Conservation (phyloP, 768 basidiomycete species). For the Rhodotorula taiwanensis region DNA sequence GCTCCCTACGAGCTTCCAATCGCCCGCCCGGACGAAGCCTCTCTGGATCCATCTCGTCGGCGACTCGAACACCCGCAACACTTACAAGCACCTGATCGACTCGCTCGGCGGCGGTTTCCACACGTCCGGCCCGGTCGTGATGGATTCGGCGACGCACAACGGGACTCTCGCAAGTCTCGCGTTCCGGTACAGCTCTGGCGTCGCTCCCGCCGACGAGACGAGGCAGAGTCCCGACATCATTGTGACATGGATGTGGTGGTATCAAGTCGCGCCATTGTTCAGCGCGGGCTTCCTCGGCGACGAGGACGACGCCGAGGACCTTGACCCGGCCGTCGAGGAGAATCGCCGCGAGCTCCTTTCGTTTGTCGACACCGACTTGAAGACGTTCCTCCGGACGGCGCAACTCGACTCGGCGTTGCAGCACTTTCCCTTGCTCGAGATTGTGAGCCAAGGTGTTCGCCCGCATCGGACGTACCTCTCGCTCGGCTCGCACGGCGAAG, state of each 20-base stretch:
- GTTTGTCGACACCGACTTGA: slow-evolving; percentile 17
- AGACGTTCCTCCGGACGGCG: not conserved
- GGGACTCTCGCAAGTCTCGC: slow-evolving; percentile 20
- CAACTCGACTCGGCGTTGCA: not conserved
- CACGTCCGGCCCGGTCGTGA: slow-evolving; percentile 3
- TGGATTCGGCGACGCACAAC: slow-evolving; percentile 29
- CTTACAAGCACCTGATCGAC: slow-evolving; percentile 8
- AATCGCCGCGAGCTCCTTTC: slow-evolving; percentile 21
- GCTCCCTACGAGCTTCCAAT: not conserved
- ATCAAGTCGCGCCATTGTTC: not conserved
- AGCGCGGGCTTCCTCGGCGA: too few relatives aligned
- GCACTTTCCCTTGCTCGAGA: not conserved
- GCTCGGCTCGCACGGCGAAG: slow-evolving; percentile 29
- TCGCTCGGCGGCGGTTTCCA: slow-evolving; percentile 17
- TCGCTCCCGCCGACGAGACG: not conserved
- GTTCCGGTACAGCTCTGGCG: slow-evolving; percentile 6
- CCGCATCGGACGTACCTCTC: slow-evolving; percentile 32
- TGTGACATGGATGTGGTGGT: slow-evolving; percentile 34
- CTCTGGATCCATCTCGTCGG: slow-evolving; percentile 34
- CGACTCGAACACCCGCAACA: slow-evolving; percentile 35
- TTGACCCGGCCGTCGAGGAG: not conserved
- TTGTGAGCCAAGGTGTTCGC: not conserved
- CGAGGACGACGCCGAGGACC: not conserved
- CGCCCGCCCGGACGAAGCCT: not conserved
- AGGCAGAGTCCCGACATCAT: not conserved